Evolutionary conservation across 2,329 filamentous ascomycete genomes (phyloP).

Genomic region (Beauveria caledonica): DNA sequence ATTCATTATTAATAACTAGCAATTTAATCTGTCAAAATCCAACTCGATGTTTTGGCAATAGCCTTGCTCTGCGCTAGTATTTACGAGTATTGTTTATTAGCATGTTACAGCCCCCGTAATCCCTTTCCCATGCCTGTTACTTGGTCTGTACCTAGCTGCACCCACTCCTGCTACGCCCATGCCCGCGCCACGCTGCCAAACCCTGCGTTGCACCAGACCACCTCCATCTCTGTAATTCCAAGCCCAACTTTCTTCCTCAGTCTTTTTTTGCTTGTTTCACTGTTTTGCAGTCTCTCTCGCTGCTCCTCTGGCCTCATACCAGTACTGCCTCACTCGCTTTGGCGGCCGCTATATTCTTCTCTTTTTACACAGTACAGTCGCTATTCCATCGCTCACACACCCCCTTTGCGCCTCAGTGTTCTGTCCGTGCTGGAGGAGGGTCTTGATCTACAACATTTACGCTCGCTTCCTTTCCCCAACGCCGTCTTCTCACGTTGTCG

Average conservation of each 20-base stretch:
- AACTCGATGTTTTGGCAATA: too few relatives aligned
- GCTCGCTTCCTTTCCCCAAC: background rate
- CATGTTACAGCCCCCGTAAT: background rate
- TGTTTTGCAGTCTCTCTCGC: slow-evolving; percentile 15
- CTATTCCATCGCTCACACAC: background rate
- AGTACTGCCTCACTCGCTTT: slow-evolving; percentile 50
- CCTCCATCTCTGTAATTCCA: background rate
- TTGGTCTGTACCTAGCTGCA: background rate
- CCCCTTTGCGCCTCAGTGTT: background rate
- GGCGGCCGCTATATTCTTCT: slow-evolving; percentile 37
- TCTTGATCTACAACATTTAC: background rate
- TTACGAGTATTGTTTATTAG: background rate
- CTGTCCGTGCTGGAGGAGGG: background rate
- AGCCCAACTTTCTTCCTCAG: background rate
- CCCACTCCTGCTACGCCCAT: background rate
- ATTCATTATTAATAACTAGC: too few relatives aligned
- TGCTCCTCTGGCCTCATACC: slow-evolving; percentile 14
- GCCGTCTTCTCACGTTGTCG: background rate
- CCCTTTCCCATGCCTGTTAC: background rate
- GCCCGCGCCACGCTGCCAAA: background rate
- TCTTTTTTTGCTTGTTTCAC: background rate
- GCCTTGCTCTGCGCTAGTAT: too few relatives aligned
- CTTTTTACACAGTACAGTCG: slow-evolving; percentile 11
- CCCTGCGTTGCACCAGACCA: background rate
- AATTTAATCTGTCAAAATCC: too few relatives aligned